Base-by-base conservation (phyloP, 768 basidiomycete species). In the Boletales sp. region DNA sequence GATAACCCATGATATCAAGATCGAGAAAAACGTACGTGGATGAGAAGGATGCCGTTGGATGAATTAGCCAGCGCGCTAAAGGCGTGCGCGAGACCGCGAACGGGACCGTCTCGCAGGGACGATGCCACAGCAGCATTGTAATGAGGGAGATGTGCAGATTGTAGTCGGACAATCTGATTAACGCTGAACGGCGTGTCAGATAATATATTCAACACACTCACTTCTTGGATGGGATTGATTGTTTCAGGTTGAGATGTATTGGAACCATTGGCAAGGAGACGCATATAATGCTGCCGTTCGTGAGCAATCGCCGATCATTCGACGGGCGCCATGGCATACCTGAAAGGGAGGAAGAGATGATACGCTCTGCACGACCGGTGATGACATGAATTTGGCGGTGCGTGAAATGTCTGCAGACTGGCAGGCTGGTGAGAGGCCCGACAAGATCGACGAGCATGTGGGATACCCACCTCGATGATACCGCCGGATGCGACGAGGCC, bases 81-180 rank as follows among this genome's bases (percentile, higher is more conserved):
- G 4, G 81, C 71, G 2, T 75, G 63, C 1, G 65, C 67, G 47
- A 83, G 78, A 5, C 85, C 84, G 35, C 86, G 80, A 27, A 89
- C 71, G 13, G 87, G 87, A 1, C 87, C 87, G 35, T 85, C 79
- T 31, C 87, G 78, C 21, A 90, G 70, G 4, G 82, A 86, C 5
- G 86, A 88, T 0, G 87, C 87, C n/a, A 90, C 69, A 0, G 87
- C 87, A 18, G 80, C 76, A 55, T 90, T 87, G 63, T 81, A 90
- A 5, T 87, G 80, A 1, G 83, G 79, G 6, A 90, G 74, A 60
- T 87, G 83, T 1, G 87, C 87, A 0, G 85, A 85, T 67, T 90
- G 87, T 12, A 87, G 70, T n/a, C 86, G 78, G 1, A 89, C 82
- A 48, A 90, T 83, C 81, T 86, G 29, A 15, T 6, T 5, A 21